A percentile compares a stretch with the other conserved stretches of the same genome.
phyloP scores from a whole-genome alignment of 169 alveolate genomes.

The Plasmodium vinckei region DNA sequence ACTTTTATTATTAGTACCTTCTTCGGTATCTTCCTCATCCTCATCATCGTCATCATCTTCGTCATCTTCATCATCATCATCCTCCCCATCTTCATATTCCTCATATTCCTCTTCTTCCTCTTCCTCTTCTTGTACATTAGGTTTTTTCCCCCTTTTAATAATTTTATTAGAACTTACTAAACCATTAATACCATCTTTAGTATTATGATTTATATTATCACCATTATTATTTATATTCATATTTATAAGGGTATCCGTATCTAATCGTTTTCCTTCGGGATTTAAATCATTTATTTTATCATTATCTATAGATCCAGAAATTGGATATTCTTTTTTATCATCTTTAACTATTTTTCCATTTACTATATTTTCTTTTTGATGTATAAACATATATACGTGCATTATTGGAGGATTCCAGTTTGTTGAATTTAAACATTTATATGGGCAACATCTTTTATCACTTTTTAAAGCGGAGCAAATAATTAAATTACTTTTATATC shows the following conservation, averaged over 20 bases:
- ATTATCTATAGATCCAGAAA: neutral
- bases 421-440: conserved; percentile 57
- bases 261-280: neutral
- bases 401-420: conserved; percentile 61
- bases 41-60: conserved; percentile 33
- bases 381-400: conserved; percentile 77
- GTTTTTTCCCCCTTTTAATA: neutral
- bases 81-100: conserved; percentile 8
- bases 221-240: too few species aligned
- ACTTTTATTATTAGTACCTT: neutral
- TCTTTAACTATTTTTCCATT: conserved; percentile 52
- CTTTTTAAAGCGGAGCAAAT: conserved; percentile 70
- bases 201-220: neutral
- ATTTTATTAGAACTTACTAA: neutral
- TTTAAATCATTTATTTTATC: neutral
- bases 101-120: conserved; percentile 24
- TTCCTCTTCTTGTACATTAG: neutral
- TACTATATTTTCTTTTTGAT: conserved; percentile 48
- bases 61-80: conserved; percentile 33
- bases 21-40: conserved; percentile 5
- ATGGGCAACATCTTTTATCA: conserved; percentile 75
- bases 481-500: conserved; percentile 48
- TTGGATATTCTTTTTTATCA: conserved; percentile 30
- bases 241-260: too few species aligned
- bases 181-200: neutral